phyloP scores from a whole-genome alignment of 106 monocot species.

The Phalaenopsis aphrodite region DNA sequence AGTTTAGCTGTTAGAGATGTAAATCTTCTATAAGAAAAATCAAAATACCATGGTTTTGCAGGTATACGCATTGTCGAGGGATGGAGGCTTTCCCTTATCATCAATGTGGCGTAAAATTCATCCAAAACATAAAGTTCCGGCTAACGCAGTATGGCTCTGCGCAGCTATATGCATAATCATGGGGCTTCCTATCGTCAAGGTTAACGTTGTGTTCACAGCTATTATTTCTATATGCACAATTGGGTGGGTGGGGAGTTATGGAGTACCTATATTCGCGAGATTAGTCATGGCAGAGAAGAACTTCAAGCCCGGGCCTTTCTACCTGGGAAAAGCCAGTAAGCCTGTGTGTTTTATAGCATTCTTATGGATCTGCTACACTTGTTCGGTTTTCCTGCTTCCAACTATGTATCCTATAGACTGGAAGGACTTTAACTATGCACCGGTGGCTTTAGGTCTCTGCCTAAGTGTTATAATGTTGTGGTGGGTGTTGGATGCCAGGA shows the following conservation, averaged over 20 bases:
- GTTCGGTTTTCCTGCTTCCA: conserved; percentile 61
- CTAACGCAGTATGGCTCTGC: conserved; percentile 73
- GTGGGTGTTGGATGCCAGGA: conserved; percentile 73
- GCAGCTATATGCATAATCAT: conserved; percentile 51
- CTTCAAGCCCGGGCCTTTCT: conserved; percentile 68
- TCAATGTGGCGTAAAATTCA: conserved; percentile 58
- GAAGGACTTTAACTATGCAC: conserved; percentile 65
- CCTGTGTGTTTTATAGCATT: conserved; percentile 63
- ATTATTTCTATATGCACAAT: conserved; percentile 60
- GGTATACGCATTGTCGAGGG: conserved; percentile 78
- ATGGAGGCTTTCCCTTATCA: conserved; percentile 60
- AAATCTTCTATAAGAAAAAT: too few relatives aligned
- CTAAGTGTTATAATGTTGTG: conserved; percentile 50
- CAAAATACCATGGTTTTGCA: background rate
- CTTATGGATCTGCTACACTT: conserved; percentile 80
- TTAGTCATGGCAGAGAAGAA: conserved; percentile 56
- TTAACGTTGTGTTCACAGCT: conserved; percentile 69
- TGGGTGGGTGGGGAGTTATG: conserved; percentile 75
- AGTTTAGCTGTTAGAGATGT: too few relatives aligned
- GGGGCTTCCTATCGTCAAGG: conserved; percentile 55
- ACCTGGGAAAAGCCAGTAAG: conserved; percentile 42
- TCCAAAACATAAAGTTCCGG: conserved; percentile 58
- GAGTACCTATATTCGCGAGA: conserved; percentile 71
- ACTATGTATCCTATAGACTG: conserved; percentile 53
- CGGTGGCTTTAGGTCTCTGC: conserved; percentile 44